phyloP scores from a whole-genome alignment of 176 grass and related monocot genomes.

The Triticum turgidum region DNA sequence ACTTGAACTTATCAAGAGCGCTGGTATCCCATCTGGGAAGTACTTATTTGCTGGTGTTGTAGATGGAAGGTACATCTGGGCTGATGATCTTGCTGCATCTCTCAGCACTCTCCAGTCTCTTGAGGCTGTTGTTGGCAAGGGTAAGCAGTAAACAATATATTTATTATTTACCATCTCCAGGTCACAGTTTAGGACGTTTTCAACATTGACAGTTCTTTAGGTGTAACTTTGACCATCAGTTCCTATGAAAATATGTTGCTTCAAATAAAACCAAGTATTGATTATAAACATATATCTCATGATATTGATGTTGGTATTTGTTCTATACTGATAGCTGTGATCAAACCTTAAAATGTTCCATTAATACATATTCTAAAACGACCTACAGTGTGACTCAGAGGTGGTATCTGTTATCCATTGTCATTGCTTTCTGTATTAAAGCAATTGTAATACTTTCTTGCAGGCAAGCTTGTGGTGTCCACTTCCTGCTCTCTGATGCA shows the following conservation, averaged over 20 bases:
- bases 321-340: background rate
- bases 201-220: too few relatives aligned
- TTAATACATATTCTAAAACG: background rate
- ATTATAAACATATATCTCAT: background rate
- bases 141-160: constrained; percentile 34
- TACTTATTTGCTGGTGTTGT: constrained; percentile 94
- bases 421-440: constrained; percentile 6
- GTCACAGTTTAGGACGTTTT: background rate
- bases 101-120: constrained; percentile 70
- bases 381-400: background rate
- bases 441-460: constrained; percentile 25
- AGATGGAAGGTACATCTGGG: constrained; percentile 96
- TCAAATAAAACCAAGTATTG: background rate
- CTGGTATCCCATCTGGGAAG: constrained; percentile 72
- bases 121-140: constrained; percentile 77
- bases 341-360: background rate
- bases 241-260: background rate
- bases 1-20: constrained; percentile 69
- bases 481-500: constrained; percentile 94
- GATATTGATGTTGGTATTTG: background rate
- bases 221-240: background rate
- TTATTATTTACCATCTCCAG: background rate
- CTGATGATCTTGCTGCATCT: constrained; percentile 84
- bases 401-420: background rate
- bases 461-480: constrained; percentile 93